phyloP scores from a whole-genome alignment of 1,139 yeast genomes.

The Candida buenavistaensis region DNA sequence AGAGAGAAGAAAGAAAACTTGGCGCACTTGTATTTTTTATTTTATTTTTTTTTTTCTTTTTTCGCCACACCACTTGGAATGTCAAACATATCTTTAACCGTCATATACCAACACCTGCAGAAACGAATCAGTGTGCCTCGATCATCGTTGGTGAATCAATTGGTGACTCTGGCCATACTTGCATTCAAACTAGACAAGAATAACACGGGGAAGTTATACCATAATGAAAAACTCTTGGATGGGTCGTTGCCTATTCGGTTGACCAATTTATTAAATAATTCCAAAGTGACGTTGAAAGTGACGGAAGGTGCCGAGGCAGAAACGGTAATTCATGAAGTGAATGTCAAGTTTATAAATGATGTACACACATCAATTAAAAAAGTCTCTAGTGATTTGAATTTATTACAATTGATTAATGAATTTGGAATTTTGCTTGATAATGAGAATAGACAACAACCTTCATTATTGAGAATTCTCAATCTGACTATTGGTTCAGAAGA shows the following conservation, averaged over 20 bases:
- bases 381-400: conserved; percentile 11
- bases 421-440: no score
- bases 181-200: conserved; percentile 8
- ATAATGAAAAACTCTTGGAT: conserved; percentile 34
- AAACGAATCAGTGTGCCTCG: conserved; percentile 28
- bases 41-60: no score
- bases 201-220: conserved; percentile 26
- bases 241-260: conserved; percentile 33
- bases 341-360: conserved; percentile 25
- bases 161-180: conserved; percentile 21
- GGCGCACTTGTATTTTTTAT: no score
- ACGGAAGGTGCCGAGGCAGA: conserved; percentile 13
- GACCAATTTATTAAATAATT: conserved; percentile 33
- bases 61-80: neutral
- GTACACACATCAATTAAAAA: conserved; percentile 10
- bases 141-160: conserved; percentile 29
- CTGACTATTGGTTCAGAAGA: conserved; percentile 11
- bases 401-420: conserved; percentile 14
- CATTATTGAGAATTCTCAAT: conserved; percentile 14
- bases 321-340: conserved; percentile 19
- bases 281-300: conserved; percentile 26
- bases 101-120: conserved; percentile 19
- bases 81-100: conserved; percentile 15
- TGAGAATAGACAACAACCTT: no score
- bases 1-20: no score